A percentile compares a stretch with the other conserved stretches of the same genome.
These are phyloP conservation scores for Acanthochlamys bracteata DNA, from an alignment of 106 monocot species.

Conservation along the genomic window DNA sequence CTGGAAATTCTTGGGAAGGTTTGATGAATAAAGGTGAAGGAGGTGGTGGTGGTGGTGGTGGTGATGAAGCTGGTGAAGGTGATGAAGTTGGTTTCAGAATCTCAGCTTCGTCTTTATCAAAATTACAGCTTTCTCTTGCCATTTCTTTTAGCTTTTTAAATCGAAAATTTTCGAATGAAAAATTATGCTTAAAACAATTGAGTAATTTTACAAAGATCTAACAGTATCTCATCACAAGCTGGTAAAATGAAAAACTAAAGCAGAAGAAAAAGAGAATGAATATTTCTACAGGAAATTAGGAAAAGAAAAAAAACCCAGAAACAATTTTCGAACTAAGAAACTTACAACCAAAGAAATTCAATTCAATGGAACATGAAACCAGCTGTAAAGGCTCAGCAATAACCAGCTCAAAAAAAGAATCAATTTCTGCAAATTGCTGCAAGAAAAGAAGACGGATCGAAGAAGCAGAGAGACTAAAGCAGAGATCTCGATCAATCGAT, in stretches of 20 bases:
- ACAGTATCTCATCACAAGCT: no score
- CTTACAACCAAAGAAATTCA: background rate
- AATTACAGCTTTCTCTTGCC: slow-evolving; percentile 10
- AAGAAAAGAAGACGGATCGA: background rate
- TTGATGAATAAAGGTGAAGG: slow-evolving; percentile 7
- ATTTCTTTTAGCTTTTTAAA: background rate
- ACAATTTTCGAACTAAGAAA: background rate
- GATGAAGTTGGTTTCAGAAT: slow-evolving; percentile 8
- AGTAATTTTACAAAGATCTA: background rate
- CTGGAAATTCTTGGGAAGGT: background rate
- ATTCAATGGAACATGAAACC: background rate
- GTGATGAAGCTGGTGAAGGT: background rate
- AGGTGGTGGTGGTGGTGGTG: background rate
- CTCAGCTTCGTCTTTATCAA: slow-evolving; percentile 14
- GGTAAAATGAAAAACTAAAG: no score
- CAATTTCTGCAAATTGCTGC: background rate
- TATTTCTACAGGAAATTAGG: background rate
- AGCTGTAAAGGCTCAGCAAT: no score
- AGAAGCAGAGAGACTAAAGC: background rate
- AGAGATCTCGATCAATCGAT: background rate
- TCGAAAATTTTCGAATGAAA: background rate
- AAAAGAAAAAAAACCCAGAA: background rate
- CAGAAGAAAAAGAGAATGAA: background rate
- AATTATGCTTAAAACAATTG: background rate
- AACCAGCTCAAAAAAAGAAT: background rate